These are phyloP conservation scores for Trichoderma endophyticum DNA, from an alignment of 2,329 filamentous ascomycete genomes.

Conservation along the genomic window DNA sequence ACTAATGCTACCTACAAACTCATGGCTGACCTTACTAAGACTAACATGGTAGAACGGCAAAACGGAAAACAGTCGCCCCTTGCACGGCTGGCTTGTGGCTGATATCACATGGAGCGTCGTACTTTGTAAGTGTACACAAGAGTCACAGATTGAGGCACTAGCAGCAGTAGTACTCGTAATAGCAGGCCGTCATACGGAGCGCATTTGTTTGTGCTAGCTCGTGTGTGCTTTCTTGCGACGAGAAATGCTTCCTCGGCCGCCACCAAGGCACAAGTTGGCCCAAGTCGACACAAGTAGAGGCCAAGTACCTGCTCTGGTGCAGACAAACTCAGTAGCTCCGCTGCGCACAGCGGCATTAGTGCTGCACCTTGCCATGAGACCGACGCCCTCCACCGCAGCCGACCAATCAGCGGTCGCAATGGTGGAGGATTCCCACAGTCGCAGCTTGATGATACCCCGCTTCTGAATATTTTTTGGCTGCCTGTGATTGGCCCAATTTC, in stretches of 20 bases:
- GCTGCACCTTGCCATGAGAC: conserved; percentile 15
- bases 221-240: not conserved
- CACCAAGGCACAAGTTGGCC: not conserved
- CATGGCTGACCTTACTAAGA: not conserved
- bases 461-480: not conserved
- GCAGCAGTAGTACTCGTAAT: not conserved
- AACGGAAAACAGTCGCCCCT: not conserved
- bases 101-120: not conserved
- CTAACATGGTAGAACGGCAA: not conserved
- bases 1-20: not conserved
- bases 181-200: not conserved
- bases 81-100: not conserved
- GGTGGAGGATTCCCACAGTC: not conserved
- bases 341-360: conserved; percentile 3
- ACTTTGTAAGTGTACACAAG: not conserved
- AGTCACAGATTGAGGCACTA: not conserved
- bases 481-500: not conserved
- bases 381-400: conserved; percentile 5
- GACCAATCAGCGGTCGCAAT: not conserved
- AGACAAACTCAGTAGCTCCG: conserved; percentile 16
- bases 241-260: not conserved
- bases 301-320: not conserved
- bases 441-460: conserved; percentile 2
- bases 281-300: not conserved
- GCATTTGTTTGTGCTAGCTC: not conserved